A percentile compares a stretch with the other conserved stretches of the same genome.
Evolutionary conservation across 306 rosid species (phyloP).

Genomic region (Astragalus glycyphyllos): DNA sequence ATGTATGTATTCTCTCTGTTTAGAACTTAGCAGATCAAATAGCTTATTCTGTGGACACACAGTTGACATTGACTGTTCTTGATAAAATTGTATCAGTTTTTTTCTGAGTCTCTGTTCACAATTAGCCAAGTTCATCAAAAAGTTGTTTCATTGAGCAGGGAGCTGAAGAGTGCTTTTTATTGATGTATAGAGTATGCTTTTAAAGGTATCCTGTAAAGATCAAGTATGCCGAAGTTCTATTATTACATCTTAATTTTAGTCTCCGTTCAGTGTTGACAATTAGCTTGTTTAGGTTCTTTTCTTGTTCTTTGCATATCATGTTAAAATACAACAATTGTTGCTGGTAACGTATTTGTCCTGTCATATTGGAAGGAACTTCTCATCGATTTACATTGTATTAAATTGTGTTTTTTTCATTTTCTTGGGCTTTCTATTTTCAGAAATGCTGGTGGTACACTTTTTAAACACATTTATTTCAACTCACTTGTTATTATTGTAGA

Average conservation of each 20-base stretch:
- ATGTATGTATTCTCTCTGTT: slow-evolving; percentile 5
- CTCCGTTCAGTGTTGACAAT: not conserved
- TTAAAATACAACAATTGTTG: slow-evolving; percentile 8
- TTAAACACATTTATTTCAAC: too few species aligned
- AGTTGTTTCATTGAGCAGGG: not conserved
- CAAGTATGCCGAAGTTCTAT: slow-evolving; percentile 8
- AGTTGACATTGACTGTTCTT: not conserved
- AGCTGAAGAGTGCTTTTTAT: slow-evolving; percentile 17
- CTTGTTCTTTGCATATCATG: not conserved
- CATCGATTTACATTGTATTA: not conserved
- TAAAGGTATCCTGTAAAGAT: slow-evolving; percentile 7
- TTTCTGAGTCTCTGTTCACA: too few species aligned
- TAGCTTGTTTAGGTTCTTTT: slow-evolving; percentile 3
- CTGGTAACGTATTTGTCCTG: not conserved
- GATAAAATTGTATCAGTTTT: not conserved
- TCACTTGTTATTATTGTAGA: too few species aligned
- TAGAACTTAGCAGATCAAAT: slow-evolving; percentile 6
- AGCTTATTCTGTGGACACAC: not conserved
- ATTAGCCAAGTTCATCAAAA: too few species aligned
- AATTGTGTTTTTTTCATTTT: not conserved
- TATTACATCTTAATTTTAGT: not conserved
- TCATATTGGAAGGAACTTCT: not conserved
- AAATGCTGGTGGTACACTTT: too few species aligned
- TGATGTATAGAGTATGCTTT: slow-evolving; percentile 11
- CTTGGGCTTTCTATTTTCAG: not conserved